phyloP scores from a whole-genome alignment of 106 monocot species.

The Dendrobium nobile region DNA sequence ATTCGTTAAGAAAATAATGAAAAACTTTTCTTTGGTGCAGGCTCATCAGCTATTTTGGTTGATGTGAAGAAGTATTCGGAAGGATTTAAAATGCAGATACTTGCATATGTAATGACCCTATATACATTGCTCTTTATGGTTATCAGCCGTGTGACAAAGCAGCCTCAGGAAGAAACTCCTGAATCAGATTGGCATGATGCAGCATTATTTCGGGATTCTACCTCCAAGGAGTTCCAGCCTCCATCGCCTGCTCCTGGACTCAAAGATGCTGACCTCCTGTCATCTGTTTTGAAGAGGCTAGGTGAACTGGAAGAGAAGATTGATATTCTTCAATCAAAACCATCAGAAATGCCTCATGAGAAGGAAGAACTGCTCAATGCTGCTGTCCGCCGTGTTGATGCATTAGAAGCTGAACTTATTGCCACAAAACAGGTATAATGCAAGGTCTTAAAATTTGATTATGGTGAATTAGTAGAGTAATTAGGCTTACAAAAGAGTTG shows the following conservation, averaged over 20 bases:
- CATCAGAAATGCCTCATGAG: conserved; percentile 41
- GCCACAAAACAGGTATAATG: conserved; percentile 38
- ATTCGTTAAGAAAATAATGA: too few species aligned
- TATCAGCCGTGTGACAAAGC: conserved; percentile 10
- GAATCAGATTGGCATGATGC: conserved; percentile 13
- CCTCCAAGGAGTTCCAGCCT: conserved; percentile 15
- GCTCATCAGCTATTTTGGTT: conserved; percentile 1
- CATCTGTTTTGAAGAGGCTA: conserved; percentile 25
- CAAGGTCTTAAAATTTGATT: too few species aligned
- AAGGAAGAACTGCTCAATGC: conserved; percentile 50
- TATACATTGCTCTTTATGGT: conserved; percentile 16
- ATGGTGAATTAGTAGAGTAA: too few species aligned
- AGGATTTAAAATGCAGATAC: conserved; percentile 13
- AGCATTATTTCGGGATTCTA: conserved; percentile 5
- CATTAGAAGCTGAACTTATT: conserved; percentile 52
- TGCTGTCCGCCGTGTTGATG: conserved; percentile 41
- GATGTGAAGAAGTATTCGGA: conserved; percentile 9
- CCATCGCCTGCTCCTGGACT: conserved; percentile 23
- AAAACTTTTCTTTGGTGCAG: conserved; percentile 3
- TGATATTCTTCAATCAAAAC: conserved; percentile 33
- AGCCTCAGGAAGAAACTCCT: conserved; percentile 12
- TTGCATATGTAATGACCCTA: conserved; percentile 20
- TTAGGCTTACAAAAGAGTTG: too few species aligned
- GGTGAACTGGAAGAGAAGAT: conserved; percentile 46
- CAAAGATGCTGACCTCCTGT: conserved; percentile 13